phyloP scores from a whole-genome alignment of 2,329 filamentous ascomycete species.

The Neonectria punicea region DNA sequence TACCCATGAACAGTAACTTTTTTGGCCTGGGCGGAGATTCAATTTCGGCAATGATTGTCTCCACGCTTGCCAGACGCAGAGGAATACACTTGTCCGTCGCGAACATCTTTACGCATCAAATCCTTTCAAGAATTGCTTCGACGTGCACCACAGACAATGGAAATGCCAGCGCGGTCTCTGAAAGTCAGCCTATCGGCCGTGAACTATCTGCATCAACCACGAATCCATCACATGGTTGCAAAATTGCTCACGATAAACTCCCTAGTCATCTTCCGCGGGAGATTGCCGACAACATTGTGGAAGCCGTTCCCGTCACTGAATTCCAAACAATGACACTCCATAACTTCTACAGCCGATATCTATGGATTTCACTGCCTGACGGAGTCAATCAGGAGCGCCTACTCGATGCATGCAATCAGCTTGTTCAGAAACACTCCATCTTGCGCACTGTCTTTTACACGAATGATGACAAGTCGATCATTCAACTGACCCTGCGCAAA shows the following conservation, averaged over 20 bases:
- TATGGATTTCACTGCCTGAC: neutral
- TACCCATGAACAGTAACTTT: slow-evolving; percentile 43
- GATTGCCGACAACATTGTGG: neutral
- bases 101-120: slow-evolving; percentile 6
- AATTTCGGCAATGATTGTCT: slow-evolving; percentile 32
- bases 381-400: neutral
- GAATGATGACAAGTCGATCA: slow-evolving; percentile 5
- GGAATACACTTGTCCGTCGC: slow-evolving; percentile 2
- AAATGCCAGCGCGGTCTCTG: neutral
- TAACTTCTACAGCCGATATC: slow-evolving; percentile 8
- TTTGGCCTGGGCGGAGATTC: slow-evolving; percentile 41
- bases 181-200: neutral
- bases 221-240: neutral
- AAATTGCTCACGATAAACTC: neutral
- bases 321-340: slow-evolving; percentile 10
- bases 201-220: neutral
- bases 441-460: slow-evolving; percentile 6
- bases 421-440: slow-evolving; percentile 12
- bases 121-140: slow-evolving; percentile 5
- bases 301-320: slow-evolving; percentile 1
- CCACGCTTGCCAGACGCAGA: slow-evolving; percentile 8
- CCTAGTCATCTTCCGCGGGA: neutral
- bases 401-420: slow-evolving; percentile 4
- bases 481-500: neutral
- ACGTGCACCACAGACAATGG: neutral